Percentiles rank a stretch among this genome's conserved stretches.
Conservation (phyloP, 73 alveolate genomes). For the Tetrahymena thermophila region DNA sequence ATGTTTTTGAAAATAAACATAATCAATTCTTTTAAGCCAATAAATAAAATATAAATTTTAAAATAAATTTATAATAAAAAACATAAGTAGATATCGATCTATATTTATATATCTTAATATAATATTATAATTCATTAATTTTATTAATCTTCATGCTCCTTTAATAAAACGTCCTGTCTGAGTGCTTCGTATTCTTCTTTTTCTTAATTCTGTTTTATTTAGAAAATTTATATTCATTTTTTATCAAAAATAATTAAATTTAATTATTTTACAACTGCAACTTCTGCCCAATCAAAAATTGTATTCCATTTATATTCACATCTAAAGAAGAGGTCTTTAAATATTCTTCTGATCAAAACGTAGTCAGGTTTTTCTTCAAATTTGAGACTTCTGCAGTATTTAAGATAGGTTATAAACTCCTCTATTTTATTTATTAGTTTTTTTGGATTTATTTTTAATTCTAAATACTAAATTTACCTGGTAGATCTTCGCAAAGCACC, state of each 20-base stretch:
- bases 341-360: slow-evolving; percentile 72
- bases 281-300: slow-evolving; percentile 45
- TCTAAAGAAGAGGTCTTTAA: slow-evolving; percentile 54
- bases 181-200: background rate
- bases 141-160: background rate
- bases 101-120: too few relatives aligned
- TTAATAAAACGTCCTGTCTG: background rate
- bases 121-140: too few relatives aligned
- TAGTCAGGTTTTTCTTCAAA: slow-evolving; percentile 91
- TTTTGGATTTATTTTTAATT: slow-evolving; percentile 11
- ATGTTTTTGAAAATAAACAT: too few relatives aligned
- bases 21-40: too few relatives aligned
- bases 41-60: too few relatives aligned
- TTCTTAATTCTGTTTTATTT: background rate
- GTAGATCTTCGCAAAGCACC: slow-evolving; percentile 71
- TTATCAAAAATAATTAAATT: background rate
- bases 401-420: slow-evolving; percentile 69
- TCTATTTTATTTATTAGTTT: background rate
- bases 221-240: background rate
- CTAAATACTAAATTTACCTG: slow-evolving; percentile 59
- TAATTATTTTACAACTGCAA: background rate
- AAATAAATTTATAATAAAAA: too few relatives aligned
- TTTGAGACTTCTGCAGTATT: slow-evolving; percentile 73
- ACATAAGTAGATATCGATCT: too few relatives aligned
- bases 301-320: slow-evolving; percentile 57